These are phyloP conservation scores for Aureobasidium sp. DNA, from an alignment of 2,329 filamentous ascomycete genomes.

Conservation along the genomic window DNA sequence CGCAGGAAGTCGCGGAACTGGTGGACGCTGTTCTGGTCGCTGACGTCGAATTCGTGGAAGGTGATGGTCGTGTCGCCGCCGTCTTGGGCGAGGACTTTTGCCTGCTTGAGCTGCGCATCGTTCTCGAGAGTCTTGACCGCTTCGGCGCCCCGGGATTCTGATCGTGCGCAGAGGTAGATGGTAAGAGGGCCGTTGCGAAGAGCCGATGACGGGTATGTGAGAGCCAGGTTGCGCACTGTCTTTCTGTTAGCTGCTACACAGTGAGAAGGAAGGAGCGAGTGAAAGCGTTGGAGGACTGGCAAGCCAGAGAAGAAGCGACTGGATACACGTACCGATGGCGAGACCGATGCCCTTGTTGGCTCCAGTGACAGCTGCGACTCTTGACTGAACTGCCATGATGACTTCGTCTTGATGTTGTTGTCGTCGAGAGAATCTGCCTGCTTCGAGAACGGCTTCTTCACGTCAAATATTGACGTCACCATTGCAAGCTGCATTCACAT, in stretches of 20 bases:
- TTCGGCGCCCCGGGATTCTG: constrained; percentile 51
- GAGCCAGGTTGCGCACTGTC: constrained; percentile 57
- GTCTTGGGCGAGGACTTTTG: constrained; percentile 48
- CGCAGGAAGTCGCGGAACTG: constrained; percentile 47
- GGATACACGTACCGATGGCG: constrained; percentile 44
- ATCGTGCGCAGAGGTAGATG: constrained; percentile 61
- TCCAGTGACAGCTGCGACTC: constrained; percentile 60
- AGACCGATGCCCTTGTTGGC: constrained; percentile 61
- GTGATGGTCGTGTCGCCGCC: constrained; percentile 53
- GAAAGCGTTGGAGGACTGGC: no score
- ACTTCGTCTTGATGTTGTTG: no score
- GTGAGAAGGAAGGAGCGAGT: no score
- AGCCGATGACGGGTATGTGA: constrained; percentile 57
- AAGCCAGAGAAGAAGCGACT: not conserved
- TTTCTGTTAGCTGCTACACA: not conserved
- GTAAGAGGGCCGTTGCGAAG: constrained; percentile 53
- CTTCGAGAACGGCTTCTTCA: no score
- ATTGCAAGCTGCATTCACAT: no score
- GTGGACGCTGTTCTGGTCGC: constrained; percentile 48
- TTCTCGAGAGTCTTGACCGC: constrained; percentile 49
- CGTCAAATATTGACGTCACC: no score
- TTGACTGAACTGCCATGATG: constrained; percentile 32
- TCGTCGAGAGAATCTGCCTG: no score
- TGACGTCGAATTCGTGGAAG: constrained; percentile 56
- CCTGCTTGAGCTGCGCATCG: constrained; percentile 51